These are phyloP conservation scores for Urostyla sp. DNA, from an alignment of 73 alveolate genomes.

Conservation along the genomic window DNA sequence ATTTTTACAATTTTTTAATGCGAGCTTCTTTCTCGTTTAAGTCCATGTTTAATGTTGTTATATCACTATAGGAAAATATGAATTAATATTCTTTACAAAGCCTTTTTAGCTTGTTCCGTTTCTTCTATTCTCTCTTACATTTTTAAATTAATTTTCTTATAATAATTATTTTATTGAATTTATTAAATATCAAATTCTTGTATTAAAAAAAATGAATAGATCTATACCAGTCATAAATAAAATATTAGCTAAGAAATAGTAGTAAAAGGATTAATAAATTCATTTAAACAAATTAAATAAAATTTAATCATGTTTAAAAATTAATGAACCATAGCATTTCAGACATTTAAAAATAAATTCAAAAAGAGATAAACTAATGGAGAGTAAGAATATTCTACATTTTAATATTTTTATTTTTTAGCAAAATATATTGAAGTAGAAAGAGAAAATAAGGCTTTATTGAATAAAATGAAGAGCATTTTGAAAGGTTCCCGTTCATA, in stretches of 20 bases:
- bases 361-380: slow-evolving; percentile 69
- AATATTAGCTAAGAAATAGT: slow-evolving; percentile 66
- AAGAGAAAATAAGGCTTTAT: slow-evolving; percentile 50
- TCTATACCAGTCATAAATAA: slow-evolving; percentile 72
- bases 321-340: slow-evolving; percentile 59
- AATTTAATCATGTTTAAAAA: slow-evolving; percentile 52
- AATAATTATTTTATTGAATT: not conserved
- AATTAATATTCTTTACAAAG: slow-evolving; percentile 1
- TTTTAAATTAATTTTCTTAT: not conserved
- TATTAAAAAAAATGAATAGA: no score
- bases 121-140: slow-evolving; percentile 10
- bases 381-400: slow-evolving; percentile 48
- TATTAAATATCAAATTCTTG: not conserved
- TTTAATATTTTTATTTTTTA: no score
- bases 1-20: slow-evolving; percentile 11
- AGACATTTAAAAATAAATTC: slow-evolving; percentile 58
- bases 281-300: slow-evolving; percentile 68
- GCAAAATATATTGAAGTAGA: slow-evolving; percentile 63
- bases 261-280: slow-evolving; percentile 48
- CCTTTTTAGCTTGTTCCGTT: slow-evolving; percentile 30
- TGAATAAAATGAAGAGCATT: slow-evolving; percentile 61
- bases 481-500: slow-evolving; percentile 29
- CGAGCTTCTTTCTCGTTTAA: slow-evolving; percentile 32
- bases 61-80: slow-evolving; percentile 3
- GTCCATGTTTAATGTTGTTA: slow-evolving; percentile 40